Conservation (phyloP, 148 eudicot genomes). For the Spergularia marina region DNA sequence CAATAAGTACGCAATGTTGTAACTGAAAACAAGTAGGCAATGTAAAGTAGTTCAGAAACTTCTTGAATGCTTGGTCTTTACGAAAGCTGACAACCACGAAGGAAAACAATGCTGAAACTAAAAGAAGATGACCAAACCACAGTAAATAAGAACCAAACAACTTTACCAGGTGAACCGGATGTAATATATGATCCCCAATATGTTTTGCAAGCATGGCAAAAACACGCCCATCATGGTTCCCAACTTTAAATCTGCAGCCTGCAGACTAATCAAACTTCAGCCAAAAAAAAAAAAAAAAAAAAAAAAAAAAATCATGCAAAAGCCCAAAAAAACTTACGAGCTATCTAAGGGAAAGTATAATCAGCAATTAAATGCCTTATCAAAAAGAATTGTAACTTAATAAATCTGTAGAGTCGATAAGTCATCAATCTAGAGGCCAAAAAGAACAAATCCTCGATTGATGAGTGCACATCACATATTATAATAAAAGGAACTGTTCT, state of each 20-base stretch:
- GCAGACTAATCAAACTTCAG: constrained; percentile 27
- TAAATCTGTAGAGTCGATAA: background rate
- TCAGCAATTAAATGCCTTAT: background rate
- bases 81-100: background rate
- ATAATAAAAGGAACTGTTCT: background rate
- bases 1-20: background rate
- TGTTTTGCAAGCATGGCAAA: constrained; percentile 94
- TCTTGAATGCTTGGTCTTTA: background rate
- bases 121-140: background rate
- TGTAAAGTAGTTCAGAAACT: background rate
- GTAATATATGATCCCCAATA: constrained; percentile 92
- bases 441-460: background rate
- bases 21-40: background rate
- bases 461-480: background rate
- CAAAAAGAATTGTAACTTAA: background rate
- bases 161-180: constrained; percentile 93
- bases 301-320: background rate
- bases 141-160: constrained; percentile 5
- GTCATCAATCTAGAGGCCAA: background rate
- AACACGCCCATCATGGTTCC: constrained; percentile 99
- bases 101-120: background rate
- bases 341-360: background rate
- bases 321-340: background rate
- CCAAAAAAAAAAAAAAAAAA: background rate
- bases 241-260: constrained; percentile 56